Base-by-base conservation (phyloP, 2,329 filamentous ascomycete genomes). In the Passalora sequoiae region DNA sequence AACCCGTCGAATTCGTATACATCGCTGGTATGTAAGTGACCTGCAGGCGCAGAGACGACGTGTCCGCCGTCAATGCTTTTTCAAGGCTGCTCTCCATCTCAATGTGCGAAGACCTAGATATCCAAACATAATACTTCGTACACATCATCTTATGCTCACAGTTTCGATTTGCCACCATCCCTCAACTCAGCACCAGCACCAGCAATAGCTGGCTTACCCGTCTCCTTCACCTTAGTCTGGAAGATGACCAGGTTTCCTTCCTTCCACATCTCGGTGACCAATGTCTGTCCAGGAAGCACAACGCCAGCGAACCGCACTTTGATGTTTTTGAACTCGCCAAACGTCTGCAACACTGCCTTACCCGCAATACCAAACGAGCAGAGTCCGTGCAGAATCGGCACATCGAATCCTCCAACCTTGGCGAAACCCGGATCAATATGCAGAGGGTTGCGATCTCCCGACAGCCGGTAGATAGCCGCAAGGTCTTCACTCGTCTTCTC, bases 351-450 rank as follows among this genome's bases (percentile, higher is more conserved):
- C 28, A 98, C 81, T 47, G 91, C 89, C 76, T 95, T 96, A 53
- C 84, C 87, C 12, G 86, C 83, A 54, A 97, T 80, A 56, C 92
- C 92, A 60, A 98, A 91, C 64, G 83, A 92, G 77, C 89, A 95
- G 27, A 98, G 80, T n/a, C 92, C 92, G 72, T 98, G 92, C 41
- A 98, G 75, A 64, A 98, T 98, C 9, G 92, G 92, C 20, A 74
- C 80, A 70, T 92, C 85, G 80, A 98, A 98, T 47, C 92, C 92
- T 47, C 91, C 92, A 58, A 94, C 83, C 73, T 92, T 92, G 70
- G 87, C 87, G 69, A 98, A 97, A 38, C 81, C 78, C 1, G 92
- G 92, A 67, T 98, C 92, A 50, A 98, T 84, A 72, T 98, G 92
- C 1, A 98, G 81, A 10, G 92, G 92, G 74, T 98, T 97, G 63